Evolutionary conservation across 208 protist species (phyloP).

Genomic region (Leishmania martiniquensis): DNA sequence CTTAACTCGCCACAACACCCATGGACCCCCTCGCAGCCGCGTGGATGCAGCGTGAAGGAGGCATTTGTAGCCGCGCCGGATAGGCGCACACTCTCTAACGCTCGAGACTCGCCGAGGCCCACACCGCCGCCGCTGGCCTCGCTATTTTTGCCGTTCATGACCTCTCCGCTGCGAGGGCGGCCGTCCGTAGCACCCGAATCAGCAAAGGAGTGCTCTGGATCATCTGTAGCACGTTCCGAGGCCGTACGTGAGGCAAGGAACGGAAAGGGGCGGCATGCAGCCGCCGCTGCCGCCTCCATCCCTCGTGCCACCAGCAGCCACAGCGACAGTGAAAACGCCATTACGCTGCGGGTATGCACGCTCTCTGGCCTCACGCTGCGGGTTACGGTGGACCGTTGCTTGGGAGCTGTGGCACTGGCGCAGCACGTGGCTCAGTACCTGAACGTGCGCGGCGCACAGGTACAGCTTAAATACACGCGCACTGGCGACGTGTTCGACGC

Average conservation of each 20-base stretch:
- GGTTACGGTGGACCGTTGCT: constrained; percentile 2
- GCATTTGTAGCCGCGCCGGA: background rate
- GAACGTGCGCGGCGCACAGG: background rate
- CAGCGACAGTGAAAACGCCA: background rate
- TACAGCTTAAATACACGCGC: constrained; percentile 13
- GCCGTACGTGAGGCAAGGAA: background rate
- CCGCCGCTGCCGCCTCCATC: background rate
- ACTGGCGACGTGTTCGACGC: background rate
- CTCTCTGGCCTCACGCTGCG: constrained; percentile 17
- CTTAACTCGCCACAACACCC: background rate
- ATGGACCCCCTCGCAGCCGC: background rate
- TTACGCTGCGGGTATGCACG: constrained; percentile 4
- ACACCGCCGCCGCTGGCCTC: background rate
- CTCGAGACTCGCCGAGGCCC: background rate
- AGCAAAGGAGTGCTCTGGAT: background rate
- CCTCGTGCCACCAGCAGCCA: background rate
- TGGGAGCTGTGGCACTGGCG: background rate
- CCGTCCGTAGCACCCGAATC: background rate
- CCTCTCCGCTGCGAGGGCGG: background rate
- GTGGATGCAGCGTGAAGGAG: background rate
- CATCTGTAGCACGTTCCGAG: background rate
- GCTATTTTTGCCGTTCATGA: background rate
- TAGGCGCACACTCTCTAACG: background rate
- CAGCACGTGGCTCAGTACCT: constrained; percentile 11
- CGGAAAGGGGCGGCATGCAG: background rate